These are phyloP conservation scores for Purshia tridentata DNA, from an alignment of 306 rosid species.

Conservation along the genomic window DNA sequence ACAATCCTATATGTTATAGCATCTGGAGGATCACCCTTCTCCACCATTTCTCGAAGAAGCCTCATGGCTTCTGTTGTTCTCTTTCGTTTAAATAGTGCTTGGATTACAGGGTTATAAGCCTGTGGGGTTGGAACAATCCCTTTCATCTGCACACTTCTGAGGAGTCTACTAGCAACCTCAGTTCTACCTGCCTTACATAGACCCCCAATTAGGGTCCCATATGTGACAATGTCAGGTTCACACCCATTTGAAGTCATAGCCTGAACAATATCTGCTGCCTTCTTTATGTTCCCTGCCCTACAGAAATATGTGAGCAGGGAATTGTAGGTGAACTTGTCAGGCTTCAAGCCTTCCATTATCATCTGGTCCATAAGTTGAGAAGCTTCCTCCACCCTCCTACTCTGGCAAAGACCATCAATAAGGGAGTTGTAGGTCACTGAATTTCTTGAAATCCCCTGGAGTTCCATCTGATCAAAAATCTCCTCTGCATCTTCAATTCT, in stretches of 20 bases:
- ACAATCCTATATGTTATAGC: constrained; percentile 65
- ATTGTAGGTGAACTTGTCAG: constrained; percentile 87
- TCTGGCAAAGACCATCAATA: constrained; percentile 80
- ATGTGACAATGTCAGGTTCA: constrained; percentile 83
- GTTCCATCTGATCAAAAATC: constrained; percentile 93
- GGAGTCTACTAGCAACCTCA: constrained; percentile 79
- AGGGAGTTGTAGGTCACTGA: constrained; percentile 79
- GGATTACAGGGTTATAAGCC: constrained; percentile 79
- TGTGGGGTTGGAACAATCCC: constrained; percentile 73
- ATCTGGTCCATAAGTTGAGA: constrained; percentile 92
- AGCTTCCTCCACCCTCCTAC: constrained; percentile 77
- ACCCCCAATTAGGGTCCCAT: constrained; percentile 74
- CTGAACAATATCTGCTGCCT: constrained; percentile 85
- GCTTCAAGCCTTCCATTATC: constrained; percentile 90
- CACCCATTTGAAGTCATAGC: constrained; percentile 77
- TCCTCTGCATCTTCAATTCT: constrained; percentile 82
- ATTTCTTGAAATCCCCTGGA: constrained; percentile 81
- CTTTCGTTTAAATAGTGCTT: constrained; percentile 66
- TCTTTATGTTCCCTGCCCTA: constrained; percentile 68
- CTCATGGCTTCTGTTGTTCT: constrained; percentile 80
- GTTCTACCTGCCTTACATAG: constrained; percentile 82
- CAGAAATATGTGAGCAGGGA: constrained; percentile 77
- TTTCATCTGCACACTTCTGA: constrained; percentile 84
- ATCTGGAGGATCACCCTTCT: constrained; percentile 77
- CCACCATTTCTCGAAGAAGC: constrained; percentile 87